A percentile compares a stretch with the other conserved stretches of the same genome.
These are phyloP conservation scores for Nakazawaea wyomingensis DNA, from an alignment of 805 yeast genomes.

Conservation along the genomic window DNA sequence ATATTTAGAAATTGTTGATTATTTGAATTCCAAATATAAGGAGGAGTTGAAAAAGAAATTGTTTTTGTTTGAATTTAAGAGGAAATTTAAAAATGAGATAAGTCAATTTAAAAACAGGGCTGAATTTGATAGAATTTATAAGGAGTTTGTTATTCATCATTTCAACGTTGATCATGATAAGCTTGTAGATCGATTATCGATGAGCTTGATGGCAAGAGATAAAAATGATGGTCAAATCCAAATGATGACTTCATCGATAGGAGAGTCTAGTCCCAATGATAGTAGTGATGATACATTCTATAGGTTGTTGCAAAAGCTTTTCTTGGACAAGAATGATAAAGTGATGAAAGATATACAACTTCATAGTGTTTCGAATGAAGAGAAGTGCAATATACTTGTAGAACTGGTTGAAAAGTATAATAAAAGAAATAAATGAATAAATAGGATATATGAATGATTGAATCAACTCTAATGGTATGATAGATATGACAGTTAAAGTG, in stretches of 20 bases:
- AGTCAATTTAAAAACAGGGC: not conserved
- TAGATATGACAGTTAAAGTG: no score
- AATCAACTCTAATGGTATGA: no score
- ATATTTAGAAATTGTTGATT: conserved; percentile 3
- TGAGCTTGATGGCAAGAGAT: not conserved
- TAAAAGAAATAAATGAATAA: not conserved
- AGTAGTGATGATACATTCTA: not conserved
- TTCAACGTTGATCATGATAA: not conserved
- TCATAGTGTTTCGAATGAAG: conserved; percentile 1
- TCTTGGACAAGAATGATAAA: not conserved
- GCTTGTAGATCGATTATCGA: not conserved
- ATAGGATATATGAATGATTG: no score
- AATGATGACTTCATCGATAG: no score
- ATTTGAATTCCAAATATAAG: conserved; percentile 8
- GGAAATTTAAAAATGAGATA: conserved; percentile 4
- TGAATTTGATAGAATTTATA: conserved; percentile 9
- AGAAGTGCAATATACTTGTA: not conserved
- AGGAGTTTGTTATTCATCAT: conserved; percentile 5
- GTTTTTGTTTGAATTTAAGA: conserved; percentile 10
- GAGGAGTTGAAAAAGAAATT: conserved; percentile 6
- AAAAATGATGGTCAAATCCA: no score
- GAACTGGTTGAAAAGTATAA: not conserved
- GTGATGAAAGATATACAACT: conserved; percentile 4
- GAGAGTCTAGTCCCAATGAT: no score
- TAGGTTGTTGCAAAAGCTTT: not conserved